Base-by-base conservation (phyloP, 257 asterid genomes). In the Ligustrum vulgare region DNA sequence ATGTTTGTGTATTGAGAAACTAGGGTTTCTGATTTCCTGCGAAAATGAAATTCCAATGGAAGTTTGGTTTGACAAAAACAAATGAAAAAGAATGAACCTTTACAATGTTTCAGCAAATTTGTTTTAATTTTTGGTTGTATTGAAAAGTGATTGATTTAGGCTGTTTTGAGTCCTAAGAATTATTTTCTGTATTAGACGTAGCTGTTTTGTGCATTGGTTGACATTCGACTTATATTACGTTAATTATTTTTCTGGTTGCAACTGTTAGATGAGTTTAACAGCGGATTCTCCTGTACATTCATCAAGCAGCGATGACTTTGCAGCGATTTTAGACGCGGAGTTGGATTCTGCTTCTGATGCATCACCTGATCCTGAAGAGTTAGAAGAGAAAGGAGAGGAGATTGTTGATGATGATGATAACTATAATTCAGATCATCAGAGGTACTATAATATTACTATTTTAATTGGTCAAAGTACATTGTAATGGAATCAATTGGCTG, bases 261-360 rank as follows among this genome's bases (percentile, higher is more conserved):
- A 60, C n/a, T 84, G 71, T 36, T 85, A 89, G 98, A 94, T 94
- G 98, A 92, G 96, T 84, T 75, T 94, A 82, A 73, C 81, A 5
- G 88, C 89, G 31, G 97, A 90, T 72, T 94, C 97, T 23, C 97
- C 98, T 0, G 84, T 77, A 33, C 89, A 80, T 78, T 92, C 98
- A 1, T 91, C 97, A 18, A 92, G 98, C 79, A 89, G 96, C 65
- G 97, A 90, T 36, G 97, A 92, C 81, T 88, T 88, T 51, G 96
- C 94, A 13, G 86, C 97, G 5, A 58, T 90, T 81, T 87, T 92
- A 15, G 93, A 94, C n/a, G 88, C 84, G 16, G 93, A 89, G 80
- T 79, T 94, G 83, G 96, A 90, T 70, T 37, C 78, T 72, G 78
- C 83, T 75, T 91, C 97, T 70, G 93, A 85, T 73, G 84, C 77